phyloP scores from a whole-genome alignment of 2,329 filamentous ascomycete genomes.

The Colletotrichum cordylinicola region DNA sequence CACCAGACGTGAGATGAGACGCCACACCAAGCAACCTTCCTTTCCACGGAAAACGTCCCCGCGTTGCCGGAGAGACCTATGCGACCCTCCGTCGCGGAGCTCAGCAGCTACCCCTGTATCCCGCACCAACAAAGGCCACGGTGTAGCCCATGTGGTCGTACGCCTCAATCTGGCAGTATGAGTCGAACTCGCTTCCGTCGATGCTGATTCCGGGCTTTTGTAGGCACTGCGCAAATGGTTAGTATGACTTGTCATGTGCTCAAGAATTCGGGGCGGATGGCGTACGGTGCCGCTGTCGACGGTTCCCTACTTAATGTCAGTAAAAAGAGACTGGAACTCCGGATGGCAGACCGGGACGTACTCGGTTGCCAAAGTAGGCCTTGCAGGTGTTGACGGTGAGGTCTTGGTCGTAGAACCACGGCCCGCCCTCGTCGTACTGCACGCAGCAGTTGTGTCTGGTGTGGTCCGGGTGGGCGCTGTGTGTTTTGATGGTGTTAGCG shows the following conservation, averaged over 20 bases:
- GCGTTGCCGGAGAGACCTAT: not conserved
- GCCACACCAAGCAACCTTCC: not conserved
- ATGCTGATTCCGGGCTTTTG: not conserved
- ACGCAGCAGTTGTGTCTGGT: not conserved
- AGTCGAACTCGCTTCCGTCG: not conserved
- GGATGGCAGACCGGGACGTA: fast-evolving
- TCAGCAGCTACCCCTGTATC: not conserved
- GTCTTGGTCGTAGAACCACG: not conserved
- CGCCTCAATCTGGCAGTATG: not conserved
- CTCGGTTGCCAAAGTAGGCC: not conserved
- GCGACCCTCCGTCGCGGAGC: not conserved
- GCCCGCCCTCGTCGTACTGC: not conserved
- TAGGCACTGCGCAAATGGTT: not conserved
- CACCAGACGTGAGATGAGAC: not conserved
- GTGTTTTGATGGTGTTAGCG: too few species aligned
- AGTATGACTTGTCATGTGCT: not conserved
- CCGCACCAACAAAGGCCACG: not conserved
- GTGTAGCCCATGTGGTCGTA: not conserved
- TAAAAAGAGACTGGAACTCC: not conserved
- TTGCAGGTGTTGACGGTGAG: not conserved
- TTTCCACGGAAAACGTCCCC: not conserved
- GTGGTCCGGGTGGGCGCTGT: not conserved
- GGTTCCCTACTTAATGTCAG: not conserved
- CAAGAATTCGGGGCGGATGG: not conserved
- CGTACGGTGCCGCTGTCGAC: not conserved